These are phyloP conservation scores for Termitomyces sp. DNA, from an alignment of 768 basidiomycete genomes.

Conservation along the genomic window DNA sequence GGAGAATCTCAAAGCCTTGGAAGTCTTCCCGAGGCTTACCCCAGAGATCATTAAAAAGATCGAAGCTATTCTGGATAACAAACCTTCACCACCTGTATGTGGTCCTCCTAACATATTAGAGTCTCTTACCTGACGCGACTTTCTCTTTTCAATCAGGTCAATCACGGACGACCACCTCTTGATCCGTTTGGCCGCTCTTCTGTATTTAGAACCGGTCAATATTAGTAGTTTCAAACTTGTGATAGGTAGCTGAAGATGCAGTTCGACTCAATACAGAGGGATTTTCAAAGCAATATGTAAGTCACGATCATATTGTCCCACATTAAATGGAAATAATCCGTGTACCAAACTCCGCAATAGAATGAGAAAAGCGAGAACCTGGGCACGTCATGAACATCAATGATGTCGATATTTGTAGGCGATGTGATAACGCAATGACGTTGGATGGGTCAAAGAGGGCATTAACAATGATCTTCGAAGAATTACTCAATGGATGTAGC, in stretches of 20 bases:
- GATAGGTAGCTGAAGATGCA: neutral
- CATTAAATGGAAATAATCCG: constrained; percentile 43
- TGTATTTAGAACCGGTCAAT: neutral
- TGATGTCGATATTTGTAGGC: constrained; percentile 47
- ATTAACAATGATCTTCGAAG: constrained; percentile 42
- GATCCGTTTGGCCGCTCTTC: constrained; percentile 6
- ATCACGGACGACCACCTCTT: constrained; percentile 7
- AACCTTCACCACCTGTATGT: constrained; percentile 33
- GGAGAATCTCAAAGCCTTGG: constrained; percentile 30
- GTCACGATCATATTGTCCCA: neutral
- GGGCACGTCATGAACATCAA: constrained; percentile 68
- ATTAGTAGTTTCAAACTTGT: neutral
- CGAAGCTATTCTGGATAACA: constrained; percentile 57
- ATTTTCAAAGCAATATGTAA: neutral
- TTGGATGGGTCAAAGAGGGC: constrained; percentile 42
- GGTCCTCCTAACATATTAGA: neutral
- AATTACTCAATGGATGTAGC: neutral
- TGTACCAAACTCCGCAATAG: constrained; percentile 50
- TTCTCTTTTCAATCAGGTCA: neutral
- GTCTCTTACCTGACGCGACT: neutral
- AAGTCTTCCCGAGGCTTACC: constrained; percentile 65
- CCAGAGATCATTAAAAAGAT: constrained; percentile 58
- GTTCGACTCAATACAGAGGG: neutral
- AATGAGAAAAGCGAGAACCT: constrained; percentile 39
- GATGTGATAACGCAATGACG: constrained; percentile 49